A percentile compares a stretch with the other conserved stretches of the same genome.
Evolutionary conservation across 441 rosid genomes (phyloP).

Genomic region (Capsella rubella): DNA sequence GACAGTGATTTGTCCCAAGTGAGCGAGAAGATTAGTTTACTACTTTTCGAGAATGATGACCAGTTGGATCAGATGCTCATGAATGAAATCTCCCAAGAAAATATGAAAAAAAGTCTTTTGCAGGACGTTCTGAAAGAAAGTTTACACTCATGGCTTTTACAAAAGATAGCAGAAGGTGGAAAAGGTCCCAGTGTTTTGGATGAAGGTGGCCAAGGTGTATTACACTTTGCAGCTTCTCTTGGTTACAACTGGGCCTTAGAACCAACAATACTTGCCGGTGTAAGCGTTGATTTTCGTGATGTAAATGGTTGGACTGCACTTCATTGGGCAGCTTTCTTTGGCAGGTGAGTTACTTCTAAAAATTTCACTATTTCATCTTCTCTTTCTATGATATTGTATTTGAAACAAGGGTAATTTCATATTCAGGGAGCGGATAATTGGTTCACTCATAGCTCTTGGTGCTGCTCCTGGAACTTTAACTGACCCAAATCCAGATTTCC

Average conservation of each 20-base stretch:
- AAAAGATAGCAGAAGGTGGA: slow-evolving; percentile 79
- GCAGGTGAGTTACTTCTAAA: slow-evolving; percentile 58
- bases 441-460: slow-evolving; percentile 75
- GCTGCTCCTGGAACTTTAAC: slow-evolving; percentile 88
- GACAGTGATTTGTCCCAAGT: slow-evolving; percentile 54
- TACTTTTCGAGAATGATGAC: slow-evolving; percentile 66
- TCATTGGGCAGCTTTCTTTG: slow-evolving; percentile 96
- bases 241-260: slow-evolving; percentile 95
- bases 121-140: slow-evolving; percentile 79
- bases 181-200: slow-evolving; percentile 84
- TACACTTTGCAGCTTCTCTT: slow-evolving; percentile 93
- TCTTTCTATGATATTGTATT: slow-evolving; percentile 17
- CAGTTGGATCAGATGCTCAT: slow-evolving; percentile 67
- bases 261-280: slow-evolving; percentile 82
- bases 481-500: slow-evolving; percentile 79
- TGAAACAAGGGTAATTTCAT: slow-evolving; percentile 35
- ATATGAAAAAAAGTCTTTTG: slow-evolving; percentile 60
- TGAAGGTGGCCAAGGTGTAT: slow-evolving; percentile 87
- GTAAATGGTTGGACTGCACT: slow-evolving; percentile 97
- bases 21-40: slow-evolving; percentile 62
- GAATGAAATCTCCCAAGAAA: slow-evolving; percentile 52
- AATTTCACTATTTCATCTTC: slow-evolving; percentile 3
- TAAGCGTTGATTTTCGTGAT: slow-evolving; percentile 87
- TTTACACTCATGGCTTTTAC: slow-evolving; percentile 78
- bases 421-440: slow-evolving; percentile 82